Base-by-base conservation (phyloP, 805 yeast species). In the Saccharomycodes ludwigii region DNA sequence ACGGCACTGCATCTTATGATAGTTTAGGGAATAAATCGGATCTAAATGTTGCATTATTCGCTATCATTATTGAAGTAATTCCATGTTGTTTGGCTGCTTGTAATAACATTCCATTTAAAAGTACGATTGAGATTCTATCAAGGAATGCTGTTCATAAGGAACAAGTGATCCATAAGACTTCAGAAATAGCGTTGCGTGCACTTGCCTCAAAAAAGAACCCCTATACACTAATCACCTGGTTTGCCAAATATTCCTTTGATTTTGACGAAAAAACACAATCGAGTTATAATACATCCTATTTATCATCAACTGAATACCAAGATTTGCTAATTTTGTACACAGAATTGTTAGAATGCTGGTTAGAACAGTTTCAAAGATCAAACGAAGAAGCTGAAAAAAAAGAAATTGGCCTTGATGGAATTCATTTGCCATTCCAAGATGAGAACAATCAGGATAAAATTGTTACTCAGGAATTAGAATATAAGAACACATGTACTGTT, bases 261-360 rank as follows among this genome's bases (percentile, higher is more conserved):
- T 71, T 81, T 38, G 82, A 76, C 40, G 95, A 84, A 37, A 73
- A 73, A 39, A 75, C 82, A 3, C 59, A 58, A 25, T 52, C 62
- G 3, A 50, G 56, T n/a, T 68, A 72, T 43, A 70, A 75, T 32
- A 59, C 71, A 17, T 70, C 73, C 2, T 73, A 71, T 43, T 50
- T 76, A 24, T 66, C 75, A 8, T 74, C 86, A 0, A 58, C 66
- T 5, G 78, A 73, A 32, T 79, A 76, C 42, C 68, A 70, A 30
- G 58, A 60, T 27, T 49, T 81, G 2, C 54, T 88, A 31, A 70
- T 69, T 36, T 62, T 85, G 0, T 91, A 86, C 41, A 78, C 82
- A 3, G 94, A 83, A 19, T 54, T 91, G 14, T 58, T 91, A 17
- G 76, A 73, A 33, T 73, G 83, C 36, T 91, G 98, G 98, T 56